Percentiles rank a stretch among this genome's conserved stretches.
Evolutionary conservation across 2,329 filamentous ascomycete species (phyloP).

Genomic region (Aureobasidium subglaciale): DNA sequence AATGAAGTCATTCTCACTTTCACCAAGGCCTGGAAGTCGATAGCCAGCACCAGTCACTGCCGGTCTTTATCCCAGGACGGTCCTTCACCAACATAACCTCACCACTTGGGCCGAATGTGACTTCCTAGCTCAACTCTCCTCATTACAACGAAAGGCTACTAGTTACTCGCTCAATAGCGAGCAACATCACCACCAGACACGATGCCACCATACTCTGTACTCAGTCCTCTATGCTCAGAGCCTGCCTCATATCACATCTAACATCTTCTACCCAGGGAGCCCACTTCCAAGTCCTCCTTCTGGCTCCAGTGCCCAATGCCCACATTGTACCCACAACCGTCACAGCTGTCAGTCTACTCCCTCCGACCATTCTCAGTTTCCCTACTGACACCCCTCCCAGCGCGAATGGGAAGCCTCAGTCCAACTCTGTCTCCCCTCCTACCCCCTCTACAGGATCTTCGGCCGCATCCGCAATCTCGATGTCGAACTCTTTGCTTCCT

Average conservation of each 20-base stretch:
- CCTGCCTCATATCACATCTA: neutral
- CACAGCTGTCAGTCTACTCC: neutral
- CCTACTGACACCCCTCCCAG: neutral
- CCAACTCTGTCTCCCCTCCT: neutral
- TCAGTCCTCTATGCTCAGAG: too few relatives aligned
- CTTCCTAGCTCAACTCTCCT: neutral
- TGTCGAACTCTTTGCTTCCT: neutral
- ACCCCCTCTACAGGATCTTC: neutral
- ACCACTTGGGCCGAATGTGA: neutral
- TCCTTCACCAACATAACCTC: neutral
- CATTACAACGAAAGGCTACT: neutral
- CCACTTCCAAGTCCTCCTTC: neutral
- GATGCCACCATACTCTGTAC: conserved; percentile 6
- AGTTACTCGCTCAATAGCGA: neutral
- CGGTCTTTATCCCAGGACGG: too few relatives aligned
- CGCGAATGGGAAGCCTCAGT: neutral
- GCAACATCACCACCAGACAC: neutral
- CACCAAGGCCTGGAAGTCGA: too few relatives aligned
- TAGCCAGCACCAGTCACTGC: too few relatives aligned
- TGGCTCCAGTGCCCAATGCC: neutral
- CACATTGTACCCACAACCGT: neutral
- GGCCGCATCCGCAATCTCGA: conserved; percentile 11
- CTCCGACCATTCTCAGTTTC: neutral
- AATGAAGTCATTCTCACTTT: neutral
- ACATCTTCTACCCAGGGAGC: neutral